These are phyloP conservation scores for Yamadazyma jaroonii DNA, from an alignment of 1,139 yeast species.

Conservation along the genomic window DNA sequence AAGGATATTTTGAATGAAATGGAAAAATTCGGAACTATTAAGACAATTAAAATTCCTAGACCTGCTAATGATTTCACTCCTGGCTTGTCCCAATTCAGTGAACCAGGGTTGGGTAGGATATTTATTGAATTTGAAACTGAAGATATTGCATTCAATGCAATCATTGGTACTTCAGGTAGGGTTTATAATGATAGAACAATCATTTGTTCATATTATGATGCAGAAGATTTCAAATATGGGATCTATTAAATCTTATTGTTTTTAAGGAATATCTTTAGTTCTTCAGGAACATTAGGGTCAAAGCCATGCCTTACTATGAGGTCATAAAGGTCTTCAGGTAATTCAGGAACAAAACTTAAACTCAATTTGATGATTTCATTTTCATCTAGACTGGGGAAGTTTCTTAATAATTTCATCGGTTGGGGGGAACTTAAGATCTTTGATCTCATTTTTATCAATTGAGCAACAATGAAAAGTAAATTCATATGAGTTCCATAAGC, in stretches of 20 bases:
- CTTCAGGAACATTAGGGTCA: conserved; percentile 49
- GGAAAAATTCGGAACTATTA: conserved; percentile 50
- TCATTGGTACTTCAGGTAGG: conserved; percentile 64
- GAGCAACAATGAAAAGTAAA: conserved; percentile 81
- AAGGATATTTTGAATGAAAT: conserved; percentile 56
- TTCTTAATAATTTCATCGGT: conserved; percentile 76
- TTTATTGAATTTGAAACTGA: conserved; percentile 61
- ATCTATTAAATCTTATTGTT: conserved; percentile 16
- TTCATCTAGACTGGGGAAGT: conserved; percentile 71
- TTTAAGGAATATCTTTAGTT: conserved; percentile 26
- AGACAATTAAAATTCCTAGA: conserved; percentile 60
- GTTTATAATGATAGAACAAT: conserved; percentile 69
- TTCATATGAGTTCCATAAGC: conserved; percentile 93
- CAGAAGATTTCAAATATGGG: conserved; percentile 47
- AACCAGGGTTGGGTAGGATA: conserved; percentile 69
- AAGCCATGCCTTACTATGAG: conserved; percentile 69
- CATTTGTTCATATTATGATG: conserved; percentile 61
- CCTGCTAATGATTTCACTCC: conserved; percentile 43
- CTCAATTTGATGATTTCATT: conserved; percentile 76
- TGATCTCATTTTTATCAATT: conserved; percentile 67
- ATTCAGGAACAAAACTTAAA: conserved; percentile 73
- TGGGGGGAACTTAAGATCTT: conserved; percentile 53
- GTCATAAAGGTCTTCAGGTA: conserved; percentile 69
- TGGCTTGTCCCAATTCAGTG: conserved; percentile 41
- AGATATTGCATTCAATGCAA: conserved; percentile 55